Conservation (phyloP, 352 stramenopile species). For the Phytophthora sojae region DNA sequence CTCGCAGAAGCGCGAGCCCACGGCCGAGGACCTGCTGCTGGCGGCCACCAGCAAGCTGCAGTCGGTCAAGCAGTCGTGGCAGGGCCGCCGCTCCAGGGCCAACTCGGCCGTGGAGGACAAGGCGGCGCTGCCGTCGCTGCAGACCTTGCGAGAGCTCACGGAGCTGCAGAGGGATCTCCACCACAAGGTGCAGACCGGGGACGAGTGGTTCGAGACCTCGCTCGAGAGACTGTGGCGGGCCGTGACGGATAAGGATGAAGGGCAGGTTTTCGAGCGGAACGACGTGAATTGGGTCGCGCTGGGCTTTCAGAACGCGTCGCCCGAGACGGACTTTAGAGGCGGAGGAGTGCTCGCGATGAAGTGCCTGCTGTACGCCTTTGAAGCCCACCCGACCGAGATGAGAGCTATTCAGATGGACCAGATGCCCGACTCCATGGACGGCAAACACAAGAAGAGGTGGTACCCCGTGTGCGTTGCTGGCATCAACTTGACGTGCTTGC, state of each 20-base stretch:
- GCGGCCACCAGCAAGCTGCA: constrained; percentile 65
- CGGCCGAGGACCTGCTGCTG: constrained; percentile 66
- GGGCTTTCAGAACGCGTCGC: constrained; percentile 81
- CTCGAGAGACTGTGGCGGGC: constrained; percentile 71
- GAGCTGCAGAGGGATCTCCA: constrained; percentile 72
- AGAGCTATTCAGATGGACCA: constrained; percentile 61
- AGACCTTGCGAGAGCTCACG: constrained; percentile 53
- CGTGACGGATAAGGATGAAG: constrained; percentile 21
- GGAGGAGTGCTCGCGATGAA: constrained; percentile 84
- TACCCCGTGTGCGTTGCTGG: constrained; percentile 85
- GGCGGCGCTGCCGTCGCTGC: constrained; percentile 37
- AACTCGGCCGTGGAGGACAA: constrained; percentile 19
- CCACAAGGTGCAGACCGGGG: constrained; percentile 62
- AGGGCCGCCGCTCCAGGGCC: constrained; percentile 28
- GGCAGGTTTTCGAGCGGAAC: constrained; percentile 48
- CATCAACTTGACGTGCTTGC: constrained; percentile 87
- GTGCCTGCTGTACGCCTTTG: constrained; percentile 85
- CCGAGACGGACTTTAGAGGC: constrained; percentile 86
- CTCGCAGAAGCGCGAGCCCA: constrained; percentile 67
- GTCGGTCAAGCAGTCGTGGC: constrained; percentile 46
- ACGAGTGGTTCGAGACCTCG: constrained; percentile 71
- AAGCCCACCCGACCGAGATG: constrained; percentile 80
- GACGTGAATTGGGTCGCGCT: constrained; percentile 75
- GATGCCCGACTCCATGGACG: constrained; percentile 33
- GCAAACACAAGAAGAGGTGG: constrained; percentile 57